Evolutionary conservation across 495 filamentous ascomycete genomes (phyloP), one percentile per base, ranked within the genome.

Genomic region (Oleoguttula mirabilis): DNA sequence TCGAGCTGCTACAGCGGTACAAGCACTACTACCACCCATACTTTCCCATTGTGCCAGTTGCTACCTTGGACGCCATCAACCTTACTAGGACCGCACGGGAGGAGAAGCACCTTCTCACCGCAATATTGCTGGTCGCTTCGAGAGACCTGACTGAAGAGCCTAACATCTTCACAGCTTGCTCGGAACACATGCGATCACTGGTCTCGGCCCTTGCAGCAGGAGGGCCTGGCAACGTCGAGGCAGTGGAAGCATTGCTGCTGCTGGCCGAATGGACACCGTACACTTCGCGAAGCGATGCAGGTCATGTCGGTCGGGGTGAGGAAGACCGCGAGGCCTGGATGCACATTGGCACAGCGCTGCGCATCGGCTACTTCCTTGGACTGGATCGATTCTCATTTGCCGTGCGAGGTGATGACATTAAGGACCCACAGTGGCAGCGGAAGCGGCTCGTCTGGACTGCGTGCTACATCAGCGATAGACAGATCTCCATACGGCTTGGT

Each of bases 281-380:
- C 32, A 60, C 59, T 0, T 54, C 59, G 21, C 37, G 55, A 36
- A 38, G 36, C 25, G 70, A 70, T 3, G 32, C 68, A 47, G 69
- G 72, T 44, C 61, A 68, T 14, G 72, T 79, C 11, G 76, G 76
- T 0, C 65, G 72, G 21, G 76, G 75, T 8, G 73, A 79, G 56
- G 76, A 80, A 55, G 76, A 80, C 48, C 66, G 75, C 31, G 73
- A 74, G 23, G 72, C 73, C 3, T 80, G 76, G 76, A 79, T 79
- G 75, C 75, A 79, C 54, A 72, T 78, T 10, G 76, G 76, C 4
- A 66, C 73, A 4, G 76, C 76, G 1, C 50, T 80, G 10, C 66
- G 76, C 28, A 70, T 76, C n/a, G 76, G 71, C 0, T 79, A 79
- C 49, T 78, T 76, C 44, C 65, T 77, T 4, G 75, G 67, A 10